Percentiles rank a stretch among this genome's conserved stretches.
Conservation (phyloP, 1,139 yeast genomes). For the Hanseniaspora uvarum region DNA sequence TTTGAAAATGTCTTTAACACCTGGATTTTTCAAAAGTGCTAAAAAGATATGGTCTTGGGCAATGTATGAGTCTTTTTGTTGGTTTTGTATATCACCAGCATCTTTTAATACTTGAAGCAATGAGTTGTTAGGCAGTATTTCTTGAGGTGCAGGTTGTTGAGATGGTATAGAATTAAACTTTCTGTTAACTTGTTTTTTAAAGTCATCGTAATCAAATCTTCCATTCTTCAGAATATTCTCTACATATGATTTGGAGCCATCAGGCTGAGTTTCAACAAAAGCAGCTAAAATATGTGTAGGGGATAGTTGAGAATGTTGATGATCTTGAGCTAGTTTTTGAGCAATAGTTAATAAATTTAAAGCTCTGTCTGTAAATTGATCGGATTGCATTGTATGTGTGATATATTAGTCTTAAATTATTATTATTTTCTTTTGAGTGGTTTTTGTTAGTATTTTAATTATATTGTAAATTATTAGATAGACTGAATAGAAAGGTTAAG, state of each 20-base stretch:
- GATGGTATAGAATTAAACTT: slow-evolving; percentile 76
- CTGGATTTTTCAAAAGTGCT: slow-evolving; percentile 70
- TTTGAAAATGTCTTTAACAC: slow-evolving; percentile 63
- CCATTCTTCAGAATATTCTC: slow-evolving; percentile 82
- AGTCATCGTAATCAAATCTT: slow-evolving; percentile 72
- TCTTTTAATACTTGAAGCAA: slow-evolving; percentile 59
- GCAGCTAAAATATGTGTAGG: slow-evolving; percentile 91
- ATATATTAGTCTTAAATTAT: too few relatives aligned
- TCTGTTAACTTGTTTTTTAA: slow-evolving; percentile 71
- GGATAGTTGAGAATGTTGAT: slow-evolving; percentile 67
- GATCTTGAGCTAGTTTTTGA: slow-evolving; percentile 70
- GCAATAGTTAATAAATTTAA: slow-evolving; percentile 70
- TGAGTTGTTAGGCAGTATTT: slow-evolving; percentile 57
- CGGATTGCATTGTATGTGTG: slow-evolving; percentile 33
- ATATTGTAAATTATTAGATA: too few relatives aligned
- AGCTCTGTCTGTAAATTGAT: slow-evolving; percentile 90
- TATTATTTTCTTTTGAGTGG: background rate
- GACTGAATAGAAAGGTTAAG: too few relatives aligned
- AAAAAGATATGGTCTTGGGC: slow-evolving; percentile 90
- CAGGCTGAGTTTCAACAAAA: slow-evolving; percentile 67
- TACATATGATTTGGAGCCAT: slow-evolving; percentile 52
- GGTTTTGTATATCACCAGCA: slow-evolving; percentile 65
- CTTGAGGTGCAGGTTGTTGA: slow-evolving; percentile 78
- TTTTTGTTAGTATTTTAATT: background rate
- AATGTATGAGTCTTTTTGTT: slow-evolving; percentile 81